Evolutionary conservation across 257 asterid genomes (phyloP).

Genomic region (Gardenia jasminoides): DNA sequence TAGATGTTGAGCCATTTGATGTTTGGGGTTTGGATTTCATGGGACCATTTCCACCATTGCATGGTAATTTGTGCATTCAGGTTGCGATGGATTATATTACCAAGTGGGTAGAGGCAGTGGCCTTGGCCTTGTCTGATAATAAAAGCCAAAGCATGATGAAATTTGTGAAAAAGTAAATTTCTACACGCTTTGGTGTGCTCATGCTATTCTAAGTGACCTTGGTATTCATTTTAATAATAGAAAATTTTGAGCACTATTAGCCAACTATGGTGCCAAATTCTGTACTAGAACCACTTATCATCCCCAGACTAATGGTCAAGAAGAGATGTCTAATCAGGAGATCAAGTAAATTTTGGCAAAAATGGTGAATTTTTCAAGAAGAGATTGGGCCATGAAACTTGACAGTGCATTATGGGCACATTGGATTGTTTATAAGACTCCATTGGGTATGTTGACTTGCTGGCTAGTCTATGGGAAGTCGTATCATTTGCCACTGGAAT

Average conservation of each 20-base stretch:
- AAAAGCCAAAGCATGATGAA: not conserved
- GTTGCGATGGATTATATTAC: too few relatives aligned
- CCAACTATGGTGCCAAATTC: not conserved
- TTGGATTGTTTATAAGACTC: not conserved
- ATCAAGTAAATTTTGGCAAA: not conserved
- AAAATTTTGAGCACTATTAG: not conserved
- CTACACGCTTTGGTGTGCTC: not conserved
- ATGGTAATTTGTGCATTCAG: too few relatives aligned
- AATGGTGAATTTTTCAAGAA: not conserved
- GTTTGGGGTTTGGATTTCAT: too few relatives aligned
- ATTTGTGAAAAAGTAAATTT: not conserved
- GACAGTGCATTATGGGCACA: not conserved
- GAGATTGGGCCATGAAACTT: not conserved
- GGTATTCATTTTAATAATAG: not conserved
- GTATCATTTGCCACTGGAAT: not conserved
- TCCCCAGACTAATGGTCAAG: not conserved
- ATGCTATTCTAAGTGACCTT: too few relatives aligned
- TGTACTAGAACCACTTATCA: not conserved
- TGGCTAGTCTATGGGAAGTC: not conserved
- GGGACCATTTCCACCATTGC: too few relatives aligned
- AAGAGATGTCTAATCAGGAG: not conserved
- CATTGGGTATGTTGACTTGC: not conserved
- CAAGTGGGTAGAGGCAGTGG: not conserved
- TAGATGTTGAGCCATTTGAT: not conserved
- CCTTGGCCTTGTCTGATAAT: not conserved